A percentile compares a stretch with the other conserved stretches of the same genome.
Conservation (phyloP, 441 rosid genomes). For the Jatropha multifida region DNA sequence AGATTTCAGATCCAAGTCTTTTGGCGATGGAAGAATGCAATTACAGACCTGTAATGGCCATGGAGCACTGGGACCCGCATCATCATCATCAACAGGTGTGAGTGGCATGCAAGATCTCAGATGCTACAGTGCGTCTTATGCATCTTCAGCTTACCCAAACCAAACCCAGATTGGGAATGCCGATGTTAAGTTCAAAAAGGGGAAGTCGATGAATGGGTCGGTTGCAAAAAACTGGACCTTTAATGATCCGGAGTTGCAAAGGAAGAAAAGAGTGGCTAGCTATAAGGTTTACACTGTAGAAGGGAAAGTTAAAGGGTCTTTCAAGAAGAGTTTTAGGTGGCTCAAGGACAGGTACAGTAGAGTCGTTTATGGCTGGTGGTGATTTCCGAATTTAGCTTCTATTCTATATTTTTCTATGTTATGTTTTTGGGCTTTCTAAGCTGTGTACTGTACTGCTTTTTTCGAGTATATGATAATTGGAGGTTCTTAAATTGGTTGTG, state of each 20-base stretch:
- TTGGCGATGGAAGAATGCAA: constrained; percentile 36
- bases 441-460: background rate
- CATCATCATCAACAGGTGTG: constrained; percentile 21
- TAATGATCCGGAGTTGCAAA: constrained; percentile 59
- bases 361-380: constrained; percentile 51
- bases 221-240: constrained; percentile 52
- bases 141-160: constrained; percentile 32
- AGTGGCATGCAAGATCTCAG: constrained; percentile 60
- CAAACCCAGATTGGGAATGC: constrained; percentile 29
- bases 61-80: constrained; percentile 14
- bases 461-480: constrained; percentile 9
- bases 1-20: constrained; percentile 53
- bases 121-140: constrained; percentile 59
- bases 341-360: constrained; percentile 46
- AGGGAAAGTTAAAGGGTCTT: constrained; percentile 66
- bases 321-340: constrained; percentile 68
- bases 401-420: background rate
- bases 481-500: background rate
- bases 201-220: constrained; percentile 41
- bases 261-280: constrained; percentile 70
- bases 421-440: background rate
- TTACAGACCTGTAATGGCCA: constrained; percentile 21
- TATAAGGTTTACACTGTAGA: constrained; percentile 68
- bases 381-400: background rate
- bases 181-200: constrained; percentile 45